phyloP scores from a whole-genome alignment of 768 basidiomycete genomes.

The Agaricus blazei region DNA sequence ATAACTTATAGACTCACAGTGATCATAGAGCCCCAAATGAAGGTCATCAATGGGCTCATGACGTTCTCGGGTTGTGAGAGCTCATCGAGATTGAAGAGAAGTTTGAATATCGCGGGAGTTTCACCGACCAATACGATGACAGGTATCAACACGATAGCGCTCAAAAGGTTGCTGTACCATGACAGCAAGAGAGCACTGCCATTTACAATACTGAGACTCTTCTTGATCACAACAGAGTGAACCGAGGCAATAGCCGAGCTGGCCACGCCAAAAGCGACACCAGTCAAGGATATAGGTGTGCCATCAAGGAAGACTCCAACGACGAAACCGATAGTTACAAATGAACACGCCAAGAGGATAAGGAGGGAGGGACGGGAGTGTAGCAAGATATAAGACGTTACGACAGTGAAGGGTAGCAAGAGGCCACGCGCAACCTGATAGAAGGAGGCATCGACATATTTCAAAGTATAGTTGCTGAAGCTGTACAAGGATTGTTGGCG shows the following conservation, averaged over 20 bases:
- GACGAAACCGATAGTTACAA: constrained; percentile 93
- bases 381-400: constrained; percentile 77
- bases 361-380: constrained; percentile 69
- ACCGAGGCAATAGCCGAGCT: constrained; percentile 84
- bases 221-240: constrained; percentile 94
- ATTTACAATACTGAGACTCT: constrained; percentile 70
- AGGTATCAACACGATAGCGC: constrained; percentile 68
- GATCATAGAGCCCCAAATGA: constrained; percentile 73
- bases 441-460: constrained; percentile 93
- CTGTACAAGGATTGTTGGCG: constrained; percentile 28
- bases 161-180: constrained; percentile 89
- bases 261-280: constrained; percentile 76
- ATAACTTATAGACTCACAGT: constrained; percentile 45
- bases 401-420: constrained; percentile 89
- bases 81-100: constrained; percentile 48
- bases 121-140: constrained; percentile 76
- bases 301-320: constrained; percentile 80
- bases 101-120: constrained; percentile 50
- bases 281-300: constrained; percentile 50
- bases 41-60: constrained; percentile 51
- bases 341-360: constrained; percentile 67
- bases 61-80: constrained; percentile 30
- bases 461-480: constrained; percentile 86
- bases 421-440: constrained; percentile 95
- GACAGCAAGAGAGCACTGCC: constrained; percentile 82